These are phyloP conservation scores for Cercophora samala DNA, from an alignment of 495 filamentous ascomycete species.

Conservation along the genomic window DNA sequence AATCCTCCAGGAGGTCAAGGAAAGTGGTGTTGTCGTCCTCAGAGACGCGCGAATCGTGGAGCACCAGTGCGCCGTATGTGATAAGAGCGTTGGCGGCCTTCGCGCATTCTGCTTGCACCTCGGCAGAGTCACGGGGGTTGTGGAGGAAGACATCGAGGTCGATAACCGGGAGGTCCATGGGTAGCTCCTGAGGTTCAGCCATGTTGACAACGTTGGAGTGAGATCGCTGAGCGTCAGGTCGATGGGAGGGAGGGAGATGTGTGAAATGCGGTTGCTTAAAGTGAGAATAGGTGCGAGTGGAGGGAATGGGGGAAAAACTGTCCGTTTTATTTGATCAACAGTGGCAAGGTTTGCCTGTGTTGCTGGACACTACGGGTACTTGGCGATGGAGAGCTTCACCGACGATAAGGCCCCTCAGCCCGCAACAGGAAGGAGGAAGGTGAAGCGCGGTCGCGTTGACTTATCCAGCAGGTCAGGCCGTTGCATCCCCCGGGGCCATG, in stretches of 20 bases:
- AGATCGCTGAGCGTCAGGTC: too few species aligned
- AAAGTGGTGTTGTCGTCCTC: constrained; percentile 48
- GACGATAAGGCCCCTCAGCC: constrained; percentile 7
- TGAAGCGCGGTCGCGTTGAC: constrained; percentile 9
- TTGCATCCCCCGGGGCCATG: neutral
- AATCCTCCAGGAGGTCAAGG: constrained; percentile 53
- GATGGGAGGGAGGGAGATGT: neutral
- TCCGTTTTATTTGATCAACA: neutral
- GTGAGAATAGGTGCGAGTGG: neutral
- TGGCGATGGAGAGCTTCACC: constrained; percentile 1
- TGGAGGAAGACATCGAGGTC: constrained; percentile 49
- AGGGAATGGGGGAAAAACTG: neutral
- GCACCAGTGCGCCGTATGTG: constrained; percentile 48
- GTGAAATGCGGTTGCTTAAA: neutral
- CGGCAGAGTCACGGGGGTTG: constrained; percentile 33
- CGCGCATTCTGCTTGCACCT: constrained; percentile 43
- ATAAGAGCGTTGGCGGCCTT: constrained; percentile 47
- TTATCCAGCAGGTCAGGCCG: constrained; percentile 14
- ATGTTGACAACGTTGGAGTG: constrained; percentile 4
- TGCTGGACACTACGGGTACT: neutral
- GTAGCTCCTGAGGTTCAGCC: constrained; percentile 19
- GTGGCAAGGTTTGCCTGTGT: constrained; percentile 1
- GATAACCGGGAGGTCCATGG: constrained; percentile 53
- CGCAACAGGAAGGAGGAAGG: constrained; percentile 22
- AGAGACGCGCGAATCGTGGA: constrained; percentile 51